Conservation (phyloP, 2,329 filamentous ascomycete genomes). For the Fusarium xylarioides region DNA sequence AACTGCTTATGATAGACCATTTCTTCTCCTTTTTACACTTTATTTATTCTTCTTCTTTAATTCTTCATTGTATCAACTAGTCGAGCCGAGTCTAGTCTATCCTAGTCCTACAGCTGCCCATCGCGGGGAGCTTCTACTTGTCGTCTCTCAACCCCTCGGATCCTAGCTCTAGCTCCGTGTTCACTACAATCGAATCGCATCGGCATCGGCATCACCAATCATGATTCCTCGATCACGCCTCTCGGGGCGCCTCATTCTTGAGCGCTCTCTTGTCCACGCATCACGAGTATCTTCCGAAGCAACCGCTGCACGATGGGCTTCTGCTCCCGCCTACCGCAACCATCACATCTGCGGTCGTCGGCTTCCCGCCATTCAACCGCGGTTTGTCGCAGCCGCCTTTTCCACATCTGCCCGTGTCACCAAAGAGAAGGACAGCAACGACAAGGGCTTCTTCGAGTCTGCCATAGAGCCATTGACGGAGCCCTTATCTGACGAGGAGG, state of each 20-base stretch:
- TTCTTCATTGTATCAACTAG: slow-evolving; percentile 15
- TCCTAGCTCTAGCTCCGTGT: slow-evolving; percentile 28
- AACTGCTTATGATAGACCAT: slow-evolving; percentile 15
- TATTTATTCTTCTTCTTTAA: slow-evolving; percentile 26
- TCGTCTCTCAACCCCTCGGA: slow-evolving; percentile 6
- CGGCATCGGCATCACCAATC: slow-evolving; percentile 16
- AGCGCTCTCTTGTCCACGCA: slow-evolving; percentile 45
- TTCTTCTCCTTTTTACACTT: slow-evolving; percentile 3
- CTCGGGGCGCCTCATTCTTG: slow-evolving; percentile 51
- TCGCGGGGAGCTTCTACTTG: slow-evolving; percentile 40
- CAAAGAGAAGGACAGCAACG: slow-evolving; percentile 50
- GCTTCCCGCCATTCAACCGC: slow-evolving; percentile 43
- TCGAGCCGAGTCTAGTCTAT: background rate
- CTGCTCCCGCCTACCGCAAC: slow-evolving; percentile 41
- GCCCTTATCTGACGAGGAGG: slow-evolving; percentile 62
- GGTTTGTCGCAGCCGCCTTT: slow-evolving; percentile 46
- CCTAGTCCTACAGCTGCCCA: slow-evolving; percentile 25
- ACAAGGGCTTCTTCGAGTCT: slow-evolving; percentile 62
- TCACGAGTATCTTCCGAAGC: slow-evolving; percentile 39
- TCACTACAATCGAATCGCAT: slow-evolving; percentile 12
- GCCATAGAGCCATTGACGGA: slow-evolving; percentile 53
- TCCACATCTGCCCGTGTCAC: slow-evolving; percentile 48
- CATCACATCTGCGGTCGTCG: slow-evolving; percentile 47
- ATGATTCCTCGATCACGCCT: slow-evolving; percentile 56
- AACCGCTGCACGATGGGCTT: slow-evolving; percentile 41